These are phyloP conservation scores for Xylariaceae sp. DNA, from an alignment of 2,329 filamentous ascomycete species.

Conservation along the genomic window DNA sequence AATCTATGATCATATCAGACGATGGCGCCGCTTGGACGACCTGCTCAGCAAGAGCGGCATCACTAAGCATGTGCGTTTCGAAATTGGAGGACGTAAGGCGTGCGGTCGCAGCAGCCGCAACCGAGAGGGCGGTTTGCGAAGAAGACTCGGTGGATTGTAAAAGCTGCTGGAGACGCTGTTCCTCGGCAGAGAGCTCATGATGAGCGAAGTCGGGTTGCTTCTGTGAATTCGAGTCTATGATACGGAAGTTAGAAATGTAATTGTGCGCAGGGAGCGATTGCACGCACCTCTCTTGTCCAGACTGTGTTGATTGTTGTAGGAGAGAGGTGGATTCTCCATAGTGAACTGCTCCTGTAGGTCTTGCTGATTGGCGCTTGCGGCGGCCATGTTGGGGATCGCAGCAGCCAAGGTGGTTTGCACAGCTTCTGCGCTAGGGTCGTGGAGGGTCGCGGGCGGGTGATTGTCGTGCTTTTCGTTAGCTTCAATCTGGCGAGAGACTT, in stretches of 20 bases:
- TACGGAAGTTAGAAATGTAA: constrained; percentile 9
- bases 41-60: constrained; percentile 21
- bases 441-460: constrained; percentile 26
- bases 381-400: constrained; percentile 16
- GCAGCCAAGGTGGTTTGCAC: constrained; percentile 25
- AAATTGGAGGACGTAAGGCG: constrained; percentile 51
- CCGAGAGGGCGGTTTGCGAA: constrained; percentile 47
- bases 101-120: constrained; percentile 52
- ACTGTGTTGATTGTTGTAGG: constrained; percentile 39
- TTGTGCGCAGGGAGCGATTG: constrained; percentile 8
- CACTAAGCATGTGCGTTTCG: constrained; percentile 43
- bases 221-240: constrained; percentile 18
- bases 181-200: constrained; percentile 41
- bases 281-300: constrained; percentile 37
- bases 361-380: constrained; percentile 32
- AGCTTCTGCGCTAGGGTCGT: constrained; percentile 22
- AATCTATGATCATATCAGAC: constrained; percentile 30
- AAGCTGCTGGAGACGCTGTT: constrained; percentile 44
- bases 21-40: constrained; percentile 18
- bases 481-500: constrained; percentile 78
- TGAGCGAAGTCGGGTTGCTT: constrained; percentile 16
- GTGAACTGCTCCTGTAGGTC: constrained; percentile 57
- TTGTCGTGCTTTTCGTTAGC: constrained; percentile 56
- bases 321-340: constrained; percentile 49
- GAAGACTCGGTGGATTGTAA: constrained; percentile 35